Percentiles rank a stretch among this genome's conserved stretches.
Conservation (phyloP, 345 rosid species). For the Populus pruinosa region DNA sequence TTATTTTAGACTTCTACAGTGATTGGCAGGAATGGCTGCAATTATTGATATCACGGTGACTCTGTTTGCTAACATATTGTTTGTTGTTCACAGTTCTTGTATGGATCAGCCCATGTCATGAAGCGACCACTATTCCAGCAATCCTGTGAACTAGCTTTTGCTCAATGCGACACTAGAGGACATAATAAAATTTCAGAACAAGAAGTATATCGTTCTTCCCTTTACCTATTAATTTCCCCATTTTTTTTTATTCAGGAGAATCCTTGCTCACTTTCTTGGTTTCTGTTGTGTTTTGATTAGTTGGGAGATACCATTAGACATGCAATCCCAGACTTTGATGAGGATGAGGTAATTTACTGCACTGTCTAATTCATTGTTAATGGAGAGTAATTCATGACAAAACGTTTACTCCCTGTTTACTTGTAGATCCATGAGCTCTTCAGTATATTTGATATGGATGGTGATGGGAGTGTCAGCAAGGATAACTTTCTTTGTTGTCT, state of each 20-base stretch:
- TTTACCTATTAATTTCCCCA: background rate
- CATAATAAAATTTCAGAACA: conserved; percentile 47
- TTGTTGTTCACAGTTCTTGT: conserved; percentile 65
- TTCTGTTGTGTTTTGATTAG: conserved; percentile 36
- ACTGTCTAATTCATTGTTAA: background rate
- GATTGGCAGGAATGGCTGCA: background rate
- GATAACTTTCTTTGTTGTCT: conserved; percentile 57
- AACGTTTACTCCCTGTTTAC: background rate
- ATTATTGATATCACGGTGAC: too few species aligned
- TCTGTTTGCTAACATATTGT: background rate
- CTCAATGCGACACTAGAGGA: conserved; percentile 47
- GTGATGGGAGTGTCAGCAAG: conserved; percentile 50
- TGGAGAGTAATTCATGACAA: background rate
- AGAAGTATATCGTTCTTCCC: conserved; percentile 43
- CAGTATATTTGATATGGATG: conserved; percentile 46
- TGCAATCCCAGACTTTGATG: conserved; percentile 47
- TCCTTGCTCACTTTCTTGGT: conserved; percentile 11
- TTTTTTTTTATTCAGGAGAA: conserved; percentile 4
- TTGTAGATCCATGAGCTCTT: conserved; percentile 57
- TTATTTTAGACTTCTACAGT: background rate
- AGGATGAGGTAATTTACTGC: conserved; percentile 50
- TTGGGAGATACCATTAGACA: conserved; percentile 53
- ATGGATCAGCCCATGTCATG: conserved; percentile 70
- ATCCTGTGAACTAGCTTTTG: conserved; percentile 67
- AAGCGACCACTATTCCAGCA: conserved; percentile 58